Percentiles rank a stretch among this genome's conserved stretches.
These are phyloP conservation scores for Blastobotrys aristatus DNA, from an alignment of 1,139 yeast species.

Conservation along the genomic window DNA sequence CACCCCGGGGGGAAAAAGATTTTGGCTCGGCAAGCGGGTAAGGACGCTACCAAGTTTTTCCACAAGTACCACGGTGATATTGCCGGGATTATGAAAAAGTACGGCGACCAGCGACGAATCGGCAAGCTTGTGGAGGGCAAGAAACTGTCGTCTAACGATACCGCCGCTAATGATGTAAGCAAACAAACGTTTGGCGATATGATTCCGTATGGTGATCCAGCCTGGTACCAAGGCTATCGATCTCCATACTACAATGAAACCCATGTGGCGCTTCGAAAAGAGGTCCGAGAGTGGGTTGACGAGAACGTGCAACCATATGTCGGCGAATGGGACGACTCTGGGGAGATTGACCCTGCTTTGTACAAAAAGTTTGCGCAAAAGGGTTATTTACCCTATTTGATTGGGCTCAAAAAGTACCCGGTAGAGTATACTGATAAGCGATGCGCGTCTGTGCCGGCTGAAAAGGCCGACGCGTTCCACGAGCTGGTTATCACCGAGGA, in stretches of 20 bases:
- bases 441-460: slow-evolving; percentile 34
- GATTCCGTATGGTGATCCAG: slow-evolving; percentile 42
- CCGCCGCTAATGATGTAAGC: slow-evolving; percentile 12
- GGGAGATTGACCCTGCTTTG: slow-evolving; percentile 29
- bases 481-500: slow-evolving; percentile 38
- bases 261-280: slow-evolving; percentile 37
- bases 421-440: slow-evolving; percentile 32
- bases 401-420: slow-evolving; percentile 35
- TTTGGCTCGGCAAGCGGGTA: slow-evolving; percentile 75
- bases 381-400: slow-evolving; percentile 34
- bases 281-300: slow-evolving; percentile 40
- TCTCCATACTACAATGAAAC: slow-evolving; percentile 40
- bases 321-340: slow-evolving; percentile 42
- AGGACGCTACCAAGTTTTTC: slow-evolving; percentile 83
- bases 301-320: slow-evolving; percentile 36
- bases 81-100: slow-evolving; percentile 37
- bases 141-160: slow-evolving; percentile 11
- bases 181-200: slow-evolving; percentile 35
- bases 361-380: slow-evolving; percentile 33
- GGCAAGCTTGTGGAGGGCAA: slow-evolving; percentile 29
- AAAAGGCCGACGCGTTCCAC: slow-evolving; percentile 38
- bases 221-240: slow-evolving; percentile 41
- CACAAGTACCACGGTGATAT: slow-evolving; percentile 41
- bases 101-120: slow-evolving; percentile 36
- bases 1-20: slow-evolving; percentile 90